Evolutionary conservation across 2,329 filamentous ascomycete species (phyloP), one percentile per base, ranked within the genome.

Genomic region (Alternaria triticina): DNA sequence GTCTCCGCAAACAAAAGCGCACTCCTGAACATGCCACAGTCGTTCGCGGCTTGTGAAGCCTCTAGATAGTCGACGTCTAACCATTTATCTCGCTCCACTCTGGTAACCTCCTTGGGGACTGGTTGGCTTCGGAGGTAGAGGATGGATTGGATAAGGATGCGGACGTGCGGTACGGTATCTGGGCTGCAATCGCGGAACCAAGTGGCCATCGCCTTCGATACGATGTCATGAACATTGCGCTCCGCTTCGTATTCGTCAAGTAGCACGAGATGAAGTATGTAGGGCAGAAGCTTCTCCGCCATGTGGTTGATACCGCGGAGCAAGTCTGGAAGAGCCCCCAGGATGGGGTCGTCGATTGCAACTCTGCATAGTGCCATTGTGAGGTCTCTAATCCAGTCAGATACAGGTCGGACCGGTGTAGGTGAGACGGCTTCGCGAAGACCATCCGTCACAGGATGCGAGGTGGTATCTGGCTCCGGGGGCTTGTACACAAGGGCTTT

Each of bases 41-140:
- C 83, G 11, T 88, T 87, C 6, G 94, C 94, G 40, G 93, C 91
- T 25, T 85, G 82, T 2, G 94, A 89, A 23, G 91, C 90, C 63
- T 86, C 81, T 3, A 88, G 78, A 68, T 91, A 91, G 75, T 98
- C 91, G 25, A 98, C 83, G 25, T 97, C 91, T 17, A 99, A 86
- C 96, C 96, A 99, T 54, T 87, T 85, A 54, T 90, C 84, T 60
- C 96, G 88, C 70, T 97, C 92, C 8, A 90, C 90, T 68, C 92
- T 90, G 0, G 93, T 97, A 0, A 83, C 82, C 77, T 99, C 96
- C 12, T 88, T 86, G 0, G 92, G 91, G 13, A 90, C 81, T 27
- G 87, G 85, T 74, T 96, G 94, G 4, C 91, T 93, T 40, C 94
- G 89, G n/a, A 99, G 85, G 75, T 98, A 99, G 3, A 99, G 82